Evolutionary conservation across 2,329 filamentous ascomycete species (phyloP).

Genomic region (Fusarium tupiense): DNA sequence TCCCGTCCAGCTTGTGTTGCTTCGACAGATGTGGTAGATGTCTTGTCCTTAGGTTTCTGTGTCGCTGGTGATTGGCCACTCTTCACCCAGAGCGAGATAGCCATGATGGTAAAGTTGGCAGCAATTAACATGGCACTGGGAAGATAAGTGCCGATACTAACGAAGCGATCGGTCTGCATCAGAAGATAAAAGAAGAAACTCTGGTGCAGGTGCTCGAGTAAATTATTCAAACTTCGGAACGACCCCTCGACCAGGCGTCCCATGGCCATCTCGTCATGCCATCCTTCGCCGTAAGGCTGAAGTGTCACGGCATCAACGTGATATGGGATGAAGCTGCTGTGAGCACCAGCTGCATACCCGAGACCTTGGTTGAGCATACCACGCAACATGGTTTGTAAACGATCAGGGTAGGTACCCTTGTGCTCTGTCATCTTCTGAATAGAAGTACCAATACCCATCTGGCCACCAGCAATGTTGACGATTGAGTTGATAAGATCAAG

Average conservation of each 20-base stretch:
- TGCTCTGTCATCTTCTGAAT: slow-evolving; percentile 92
- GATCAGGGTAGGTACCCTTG: slow-evolving; percentile 79
- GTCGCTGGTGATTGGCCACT: slow-evolving; percentile 69
- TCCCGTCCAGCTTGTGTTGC: slow-evolving; percentile 63
- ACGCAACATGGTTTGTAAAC: slow-evolving; percentile 86
- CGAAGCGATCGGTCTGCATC: slow-evolving; percentile 90
- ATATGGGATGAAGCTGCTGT: slow-evolving; percentile 97
- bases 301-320: slow-evolving; percentile 96
- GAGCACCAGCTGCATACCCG: slow-evolving; percentile 87
- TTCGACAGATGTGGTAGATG: slow-evolving; percentile 43
- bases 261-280: slow-evolving; percentile 98
- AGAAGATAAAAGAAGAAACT: slow-evolving; percentile 99
- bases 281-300: slow-evolving; percentile 88
- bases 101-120: slow-evolving; percentile 94
- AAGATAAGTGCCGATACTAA: slow-evolving; percentile 97
- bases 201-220: slow-evolving; percentile 96
- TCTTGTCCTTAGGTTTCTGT: slow-evolving; percentile 42
- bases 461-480: slow-evolving; percentile 84
- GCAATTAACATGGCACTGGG: slow-evolving; percentile 98
- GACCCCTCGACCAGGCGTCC: slow-evolving; percentile 89
- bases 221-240: slow-evolving; percentile 93
- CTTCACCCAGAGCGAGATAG: slow-evolving; percentile 91
- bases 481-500: slow-evolving; percentile 96
- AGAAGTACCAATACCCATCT: slow-evolving; percentile 87
- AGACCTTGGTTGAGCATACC: slow-evolving; percentile 94